Evolutionary conservation across 371 early-diverging fungal species (phyloP).

Genomic region (Syncephalastrum racemosum): DNA sequence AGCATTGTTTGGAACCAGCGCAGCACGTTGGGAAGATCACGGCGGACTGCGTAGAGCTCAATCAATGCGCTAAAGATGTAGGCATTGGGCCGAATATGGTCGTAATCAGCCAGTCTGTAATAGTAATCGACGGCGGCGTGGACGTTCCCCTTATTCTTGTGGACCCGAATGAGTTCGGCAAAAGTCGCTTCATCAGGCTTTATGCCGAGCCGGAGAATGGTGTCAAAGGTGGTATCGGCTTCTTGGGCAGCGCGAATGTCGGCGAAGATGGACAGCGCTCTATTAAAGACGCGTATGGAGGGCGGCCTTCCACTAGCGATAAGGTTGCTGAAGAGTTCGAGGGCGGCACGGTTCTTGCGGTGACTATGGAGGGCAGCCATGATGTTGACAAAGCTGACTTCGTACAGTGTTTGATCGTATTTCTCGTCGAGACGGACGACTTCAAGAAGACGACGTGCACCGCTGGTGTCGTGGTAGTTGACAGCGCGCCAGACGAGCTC

Average conservation of each 20-base stretch:
- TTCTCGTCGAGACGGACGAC: background rate
- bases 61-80: slow-evolving; percentile 54
- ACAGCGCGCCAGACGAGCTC: slow-evolving; percentile 13
- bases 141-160: slow-evolving; percentile 22
- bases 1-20: slow-evolving; percentile 49
- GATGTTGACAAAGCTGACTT: slow-evolving; percentile 1
- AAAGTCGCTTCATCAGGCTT: slow-evolving; percentile 48
- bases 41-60: slow-evolving; percentile 29
- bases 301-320: slow-evolving; percentile 24
- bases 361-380: background rate
- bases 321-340: background rate
- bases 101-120: slow-evolving; percentile 16
- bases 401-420: background rate
- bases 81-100: slow-evolving; percentile 38
- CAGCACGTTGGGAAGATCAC: slow-evolving; percentile 27
- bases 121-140: slow-evolving; percentile 36
- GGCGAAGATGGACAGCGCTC: slow-evolving; percentile 44
- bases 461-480: background rate
- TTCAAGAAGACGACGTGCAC: background rate
- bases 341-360: background rate
- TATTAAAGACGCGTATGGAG: slow-evolving; percentile 44
- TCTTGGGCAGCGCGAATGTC: slow-evolving; percentile 34
- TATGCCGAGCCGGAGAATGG: slow-evolving; percentile 36
- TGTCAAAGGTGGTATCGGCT: slow-evolving; percentile 31
- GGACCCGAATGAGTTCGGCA: slow-evolving; percentile 48